Evolutionary conservation across 768 basidiomycete genomes (phyloP), one percentile per base, ranked within the genome.

Genomic region (Macrolepiota albuminosa): DNA sequence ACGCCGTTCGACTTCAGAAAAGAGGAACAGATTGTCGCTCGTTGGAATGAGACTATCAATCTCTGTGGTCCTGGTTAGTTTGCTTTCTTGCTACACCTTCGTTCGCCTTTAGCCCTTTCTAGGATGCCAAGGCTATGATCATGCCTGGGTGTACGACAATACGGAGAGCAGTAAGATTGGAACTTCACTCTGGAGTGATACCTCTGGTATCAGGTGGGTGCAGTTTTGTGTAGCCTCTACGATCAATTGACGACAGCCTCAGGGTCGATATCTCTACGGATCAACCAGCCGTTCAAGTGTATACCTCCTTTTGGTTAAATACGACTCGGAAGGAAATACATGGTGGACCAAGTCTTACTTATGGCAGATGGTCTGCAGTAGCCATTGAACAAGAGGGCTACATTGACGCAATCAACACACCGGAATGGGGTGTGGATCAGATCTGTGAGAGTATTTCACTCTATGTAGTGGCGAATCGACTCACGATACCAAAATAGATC

Each of bases 321-420:
- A 77, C 76, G 0, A 73, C 78, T 9, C 73, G 82, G 0, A 84
- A 84, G 65, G 66, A 49, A 0, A 71, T 76, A 13, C 83, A 83
- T 54, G 83, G 82, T 5, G 82, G 81, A 0, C 76, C 81, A 1
- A 65, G 65, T 6, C 61, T 72, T 16, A 73, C 69, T 14, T 84
- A 83, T 65, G 72, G 71, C 2, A 69, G 64, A 39, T 78, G 71
- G 63, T 72, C 76, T 46, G 81, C 79, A 0, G 75, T 83, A 16
- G 82, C 80, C 0, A 77, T 84, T 54, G 82, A 84, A 63, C 82
- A 82, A 62, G 74, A 81, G 63, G 80, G 81, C 8, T 80, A 78
- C 61, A 71, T 84, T 47, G 82, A 78, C 65, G 82, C 82, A 11
- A 82, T 84, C 56, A 81, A 84, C 61, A 81, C 77, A 5, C 83